phyloP scores from a whole-genome alignment of 352 stramenopile species.

The Globisporangium apiculatum region DNA sequence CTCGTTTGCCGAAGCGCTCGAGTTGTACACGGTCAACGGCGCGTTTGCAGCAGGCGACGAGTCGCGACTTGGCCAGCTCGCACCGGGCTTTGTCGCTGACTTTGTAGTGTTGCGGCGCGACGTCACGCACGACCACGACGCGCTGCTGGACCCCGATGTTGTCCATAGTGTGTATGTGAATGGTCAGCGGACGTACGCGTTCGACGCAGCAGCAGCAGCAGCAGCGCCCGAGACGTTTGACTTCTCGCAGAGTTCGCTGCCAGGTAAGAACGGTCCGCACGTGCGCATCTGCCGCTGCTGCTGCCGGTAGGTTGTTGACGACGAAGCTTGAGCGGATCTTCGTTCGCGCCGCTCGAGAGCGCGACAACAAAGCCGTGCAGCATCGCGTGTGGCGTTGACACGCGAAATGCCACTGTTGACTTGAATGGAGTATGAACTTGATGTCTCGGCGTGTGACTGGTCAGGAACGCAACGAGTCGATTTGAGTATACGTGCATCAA shows the following conservation, averaged over 20 bases:
- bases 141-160: slow-evolving; percentile 39
- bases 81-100: slow-evolving; percentile 46
- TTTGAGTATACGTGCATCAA: no score
- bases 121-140: slow-evolving; percentile 30
- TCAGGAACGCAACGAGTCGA: no score
- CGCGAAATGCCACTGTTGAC: no score
- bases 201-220: slow-evolving; percentile 15
- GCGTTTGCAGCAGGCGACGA: slow-evolving; percentile 63
- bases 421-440: no score
- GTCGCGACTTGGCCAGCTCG: slow-evolving; percentile 37
- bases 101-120: slow-evolving; percentile 70
- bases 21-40: slow-evolving; percentile 77
- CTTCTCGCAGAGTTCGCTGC: slow-evolving; percentile 51
- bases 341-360: no score
- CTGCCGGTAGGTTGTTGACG: slow-evolving; percentile 16
- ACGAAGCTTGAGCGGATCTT: no score
- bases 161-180: slow-evolving; percentile 60
- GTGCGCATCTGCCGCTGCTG: slow-evolving; percentile 62
- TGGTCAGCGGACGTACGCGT: slow-evolving; percentile 45
- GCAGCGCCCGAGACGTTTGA: slow-evolving; percentile 14
- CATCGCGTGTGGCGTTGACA: no score
- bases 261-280: slow-evolving; percentile 59
- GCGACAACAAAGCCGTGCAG: no score
- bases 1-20: slow-evolving; percentile 67
- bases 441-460: no score